These are phyloP conservation scores for Erythrophleum ivorense DNA, from an alignment of 331 rosid species.

Conservation along the genomic window DNA sequence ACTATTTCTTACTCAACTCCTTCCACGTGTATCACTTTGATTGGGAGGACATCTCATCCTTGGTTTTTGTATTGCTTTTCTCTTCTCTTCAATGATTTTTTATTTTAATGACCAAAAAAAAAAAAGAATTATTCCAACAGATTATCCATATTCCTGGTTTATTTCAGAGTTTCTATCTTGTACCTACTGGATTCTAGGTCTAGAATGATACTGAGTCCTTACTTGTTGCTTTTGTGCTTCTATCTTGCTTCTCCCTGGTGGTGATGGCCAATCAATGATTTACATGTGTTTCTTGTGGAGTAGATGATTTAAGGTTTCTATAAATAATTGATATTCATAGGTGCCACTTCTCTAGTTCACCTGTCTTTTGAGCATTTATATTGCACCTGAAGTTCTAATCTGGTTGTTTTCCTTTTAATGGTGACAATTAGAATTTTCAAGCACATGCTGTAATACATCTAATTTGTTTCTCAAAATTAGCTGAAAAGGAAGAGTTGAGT, in stretches of 20 bases:
- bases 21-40: too few species aligned
- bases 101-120: neutral
- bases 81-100: neutral
- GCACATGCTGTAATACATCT: neutral
- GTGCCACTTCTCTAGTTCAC: neutral
- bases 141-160: neutral
- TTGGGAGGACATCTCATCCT: neutral
- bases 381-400: slow-evolving; percentile 3
- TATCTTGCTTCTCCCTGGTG: neutral
- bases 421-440: slow-evolving; percentile 24
- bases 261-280: neutral
- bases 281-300: neutral
- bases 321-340: neutral
- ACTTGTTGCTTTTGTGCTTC: slow-evolving; percentile 2
- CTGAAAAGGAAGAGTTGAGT: slow-evolving; percentile 22
- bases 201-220: neutral
- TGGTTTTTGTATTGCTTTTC: neutral
- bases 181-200: too few species aligned
- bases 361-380: slow-evolving; percentile 12
- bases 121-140: neutral
- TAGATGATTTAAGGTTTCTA: neutral
- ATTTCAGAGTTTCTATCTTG: neutral
- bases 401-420: neutral
- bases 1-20: too few species aligned
- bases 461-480: slow-evolving; percentile 29